Conservation (phyloP, 208 protist genomes). For the Porcisia deanei region DNA sequence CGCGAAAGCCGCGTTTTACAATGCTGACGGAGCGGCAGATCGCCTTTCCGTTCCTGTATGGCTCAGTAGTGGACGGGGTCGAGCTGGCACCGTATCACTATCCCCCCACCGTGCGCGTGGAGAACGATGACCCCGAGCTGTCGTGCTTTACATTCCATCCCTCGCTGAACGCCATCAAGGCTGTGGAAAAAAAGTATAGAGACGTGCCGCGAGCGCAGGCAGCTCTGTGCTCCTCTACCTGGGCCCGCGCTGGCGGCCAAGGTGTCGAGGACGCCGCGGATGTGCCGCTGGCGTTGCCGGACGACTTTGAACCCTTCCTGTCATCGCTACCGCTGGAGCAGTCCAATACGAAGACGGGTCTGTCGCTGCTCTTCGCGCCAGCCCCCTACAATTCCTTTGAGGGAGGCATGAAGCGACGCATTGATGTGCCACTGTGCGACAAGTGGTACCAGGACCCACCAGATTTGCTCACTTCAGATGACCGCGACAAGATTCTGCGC, state of each 20-base stretch:
- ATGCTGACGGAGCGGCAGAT: conserved; percentile 99
- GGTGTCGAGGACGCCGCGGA: conserved; percentile 32
- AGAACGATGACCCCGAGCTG: conserved; percentile 96
- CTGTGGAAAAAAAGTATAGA: conserved; percentile 53
- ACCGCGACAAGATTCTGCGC: conserved; percentile 95
- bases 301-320: conserved; percentile 84
- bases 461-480: conserved; percentile 54
- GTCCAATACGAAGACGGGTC: conserved; percentile 91
- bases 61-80: conserved; percentile 95
- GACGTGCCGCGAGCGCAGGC: conserved; percentile 25
- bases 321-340: conserved; percentile 91
- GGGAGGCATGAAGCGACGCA: conserved; percentile 94
- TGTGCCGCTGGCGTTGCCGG: conserved; percentile 42
- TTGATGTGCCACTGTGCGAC: conserved; percentile 99
- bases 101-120: conserved; percentile 91
- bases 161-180: conserved; percentile 98
- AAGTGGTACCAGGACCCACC: conserved; percentile 98
- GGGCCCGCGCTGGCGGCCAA: conserved; percentile 18
- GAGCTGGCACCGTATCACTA: conserved; percentile 95
- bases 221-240: conserved; percentile 45
- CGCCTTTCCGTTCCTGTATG: conserved; percentile 99
- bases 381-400: conserved; percentile 97
- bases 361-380: conserved; percentile 98
- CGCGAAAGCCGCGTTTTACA: conserved; percentile 86
- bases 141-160: conserved; percentile 99